Evolutionary conservation across 2,329 filamentous ascomycete species (phyloP).

Genomic region (Chaetomiaceae sp.): DNA sequence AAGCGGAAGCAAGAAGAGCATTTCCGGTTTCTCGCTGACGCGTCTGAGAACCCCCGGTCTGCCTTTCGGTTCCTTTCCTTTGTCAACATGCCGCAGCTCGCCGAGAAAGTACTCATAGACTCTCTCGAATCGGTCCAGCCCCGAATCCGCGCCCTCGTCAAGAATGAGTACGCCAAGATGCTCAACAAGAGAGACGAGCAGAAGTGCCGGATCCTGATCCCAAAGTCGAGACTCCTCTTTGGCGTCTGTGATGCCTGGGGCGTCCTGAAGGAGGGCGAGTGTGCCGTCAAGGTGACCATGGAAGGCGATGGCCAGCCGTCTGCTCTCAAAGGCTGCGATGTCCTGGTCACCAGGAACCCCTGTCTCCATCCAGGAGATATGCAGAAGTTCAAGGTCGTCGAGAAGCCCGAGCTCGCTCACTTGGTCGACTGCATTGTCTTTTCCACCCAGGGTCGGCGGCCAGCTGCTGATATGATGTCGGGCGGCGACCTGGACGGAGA

Average conservation of each 20-base stretch:
- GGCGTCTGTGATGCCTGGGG: constrained; percentile 36
- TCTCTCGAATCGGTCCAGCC: constrained; percentile 31
- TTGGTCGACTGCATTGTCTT: constrained; percentile 40
- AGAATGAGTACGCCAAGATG: constrained; percentile 33
- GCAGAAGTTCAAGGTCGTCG: constrained; percentile 38
- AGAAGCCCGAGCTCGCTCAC: constrained; percentile 33
- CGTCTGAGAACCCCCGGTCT: constrained; percentile 25
- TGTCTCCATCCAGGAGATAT: constrained; percentile 40
- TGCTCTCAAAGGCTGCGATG: constrained; percentile 33
- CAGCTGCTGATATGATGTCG: constrained; percentile 39
- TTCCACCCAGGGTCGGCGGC: constrained; percentile 32
- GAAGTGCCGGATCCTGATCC: constrained; percentile 35
- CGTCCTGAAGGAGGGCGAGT: constrained; percentile 35
- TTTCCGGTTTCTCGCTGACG: constrained; percentile 31
- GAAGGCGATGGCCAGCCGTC: constrained; percentile 32
- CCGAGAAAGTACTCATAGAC: constrained; percentile 35
- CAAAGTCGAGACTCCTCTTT: constrained; percentile 35
- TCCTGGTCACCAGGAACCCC: constrained; percentile 39
- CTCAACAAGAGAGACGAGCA: constrained; percentile 32
- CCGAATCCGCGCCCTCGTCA: constrained; percentile 29
- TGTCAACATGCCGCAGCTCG: constrained; percentile 30
- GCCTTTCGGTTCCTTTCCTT: constrained; percentile 36
- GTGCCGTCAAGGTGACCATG: constrained; percentile 34
- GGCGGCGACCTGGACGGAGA: constrained; percentile 40
- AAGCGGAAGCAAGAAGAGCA: constrained; percentile 35